Base-by-base conservation (phyloP, 202 grass and related monocot species). In the Elaeis oleifera region DNA sequence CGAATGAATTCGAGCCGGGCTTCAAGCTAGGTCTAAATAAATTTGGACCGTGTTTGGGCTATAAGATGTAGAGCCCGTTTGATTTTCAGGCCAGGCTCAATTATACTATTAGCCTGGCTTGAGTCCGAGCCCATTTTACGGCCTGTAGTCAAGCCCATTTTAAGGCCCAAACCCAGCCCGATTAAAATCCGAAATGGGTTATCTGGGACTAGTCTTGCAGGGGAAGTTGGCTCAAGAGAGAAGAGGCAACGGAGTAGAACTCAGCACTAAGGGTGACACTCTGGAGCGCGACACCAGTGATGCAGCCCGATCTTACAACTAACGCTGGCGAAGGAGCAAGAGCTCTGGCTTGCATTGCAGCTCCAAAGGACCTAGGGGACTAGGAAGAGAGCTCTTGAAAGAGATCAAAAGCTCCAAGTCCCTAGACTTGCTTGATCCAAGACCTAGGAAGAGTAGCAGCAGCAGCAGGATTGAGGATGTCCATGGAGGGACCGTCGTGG, bases 281-380 rank as follows among this genome's bases (percentile, higher is more conserved):
- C 1, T 63, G 60, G 61, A 97, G 60, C 16, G 64, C 74, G 15
- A 97, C 63, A 53, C 81, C 76, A 18, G 84, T 78, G 44, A 97
- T 79, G 16, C 54, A 62, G 0, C 4, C 88, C 82, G 13, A 19
- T 77, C 58, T 73, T 56, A 77, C 85, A 97, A 13, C 13, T 29
- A 18, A 90, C 82, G 51, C 94, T 85, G 0, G 65, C 51, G 71
- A 92, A 97, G 16, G 61, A 73, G 73, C 84, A 97, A 0, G 80
- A 64, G 19, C 77, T 78, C 16, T 77, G 57, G 55, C 23, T 69
- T 0, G 68, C 5, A 66, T 16, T 69, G 88, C 88, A 97, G 23
- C 25, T 54, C 0, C 50, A 17, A 62, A 97, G 75, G 53, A 80
- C 18, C 15, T 50, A 59, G 20, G 36, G 68, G 88, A 74, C 63